These are phyloP conservation scores for Claviceps quebecensis DNA, from an alignment of 2,329 filamentous ascomycete species.

Conservation along the genomic window DNA sequence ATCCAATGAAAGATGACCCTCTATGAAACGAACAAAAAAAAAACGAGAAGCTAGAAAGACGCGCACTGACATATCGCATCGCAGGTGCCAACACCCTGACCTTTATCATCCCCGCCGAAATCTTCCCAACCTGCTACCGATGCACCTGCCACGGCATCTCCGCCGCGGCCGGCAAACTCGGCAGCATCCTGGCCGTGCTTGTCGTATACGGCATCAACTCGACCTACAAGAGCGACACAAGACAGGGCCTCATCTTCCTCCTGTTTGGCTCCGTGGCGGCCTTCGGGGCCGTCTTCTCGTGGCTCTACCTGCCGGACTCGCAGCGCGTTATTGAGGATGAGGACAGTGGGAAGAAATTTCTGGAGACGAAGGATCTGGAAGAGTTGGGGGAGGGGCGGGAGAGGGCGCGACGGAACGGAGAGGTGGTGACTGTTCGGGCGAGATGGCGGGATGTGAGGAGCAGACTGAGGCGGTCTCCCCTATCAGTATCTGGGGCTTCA, in stretches of 20 bases:
- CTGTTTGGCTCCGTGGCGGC: slow-evolving; percentile 36
- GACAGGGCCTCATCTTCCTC: slow-evolving; percentile 36
- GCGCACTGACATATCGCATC: not conserved
- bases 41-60: too few relatives aligned
- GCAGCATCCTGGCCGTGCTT: slow-evolving; percentile 37
- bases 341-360: slow-evolving; percentile 18
- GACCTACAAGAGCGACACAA: slow-evolving; percentile 25
- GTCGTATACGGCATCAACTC: slow-evolving; percentile 36
- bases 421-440: slow-evolving; percentile 28
- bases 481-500: slow-evolving; percentile 1
- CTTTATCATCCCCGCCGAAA: slow-evolving; percentile 50
- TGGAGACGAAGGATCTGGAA: slow-evolving; percentile 34
- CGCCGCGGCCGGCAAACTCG: slow-evolving; percentile 44
- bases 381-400: slow-evolving; percentile 35
- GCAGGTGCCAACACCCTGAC: slow-evolving; percentile 46
- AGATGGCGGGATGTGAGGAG: slow-evolving; percentile 27
- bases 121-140: slow-evolving; percentile 50
- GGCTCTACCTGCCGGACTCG: slow-evolving; percentile 36
- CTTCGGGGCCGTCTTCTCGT: slow-evolving; percentile 34
- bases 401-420: slow-evolving; percentile 28
- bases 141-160: slow-evolving; percentile 49
- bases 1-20: too few relatives aligned
- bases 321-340: slow-evolving; percentile 21
- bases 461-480: slow-evolving; percentile 12
- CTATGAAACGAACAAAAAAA: too few relatives aligned